phyloP scores from a whole-genome alignment of 108 stramenopile genomes.

The Ochromonas danica region DNA sequence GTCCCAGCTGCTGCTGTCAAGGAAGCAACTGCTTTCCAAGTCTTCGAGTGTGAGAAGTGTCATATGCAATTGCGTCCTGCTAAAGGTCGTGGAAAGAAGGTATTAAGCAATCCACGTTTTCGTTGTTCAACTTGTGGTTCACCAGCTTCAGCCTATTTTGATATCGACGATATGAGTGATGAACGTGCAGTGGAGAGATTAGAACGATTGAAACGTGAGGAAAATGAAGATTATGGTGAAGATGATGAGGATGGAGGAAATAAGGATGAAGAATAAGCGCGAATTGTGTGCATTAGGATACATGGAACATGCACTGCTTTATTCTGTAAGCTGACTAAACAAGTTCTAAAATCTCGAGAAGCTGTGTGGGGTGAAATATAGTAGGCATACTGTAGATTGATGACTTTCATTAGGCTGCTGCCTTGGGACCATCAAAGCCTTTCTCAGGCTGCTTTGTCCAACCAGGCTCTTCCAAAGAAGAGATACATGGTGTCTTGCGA shows the following conservation, averaged over 20 bases:
- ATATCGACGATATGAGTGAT: not conserved
- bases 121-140: not conserved
- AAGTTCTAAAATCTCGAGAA: too few relatives aligned
- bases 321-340: too few relatives aligned
- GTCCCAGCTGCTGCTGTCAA: not conserved
- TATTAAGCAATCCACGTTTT: not conserved
- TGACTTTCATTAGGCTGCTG: not conserved
- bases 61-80: not conserved
- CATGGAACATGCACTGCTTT: too few relatives aligned
- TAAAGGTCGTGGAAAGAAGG: not conserved
- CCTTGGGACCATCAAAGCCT: constrained; percentile 6
- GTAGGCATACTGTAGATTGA: too few relatives aligned
- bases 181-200: not conserved
- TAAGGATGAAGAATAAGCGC: too few relatives aligned
- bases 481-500: constrained; percentile 44
- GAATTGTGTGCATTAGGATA: too few relatives aligned
- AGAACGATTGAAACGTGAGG: not conserved
- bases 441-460: constrained; percentile 13
- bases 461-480: not conserved
- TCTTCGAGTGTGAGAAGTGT: not conserved
- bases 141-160: not conserved
- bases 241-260: not conserved
- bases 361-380: too few relatives aligned
- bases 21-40: not conserved
- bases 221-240: not conserved